Conservation (phyloP, 2,329 filamentous ascomycete species). For the Colletotrichum zoysiae region DNA sequence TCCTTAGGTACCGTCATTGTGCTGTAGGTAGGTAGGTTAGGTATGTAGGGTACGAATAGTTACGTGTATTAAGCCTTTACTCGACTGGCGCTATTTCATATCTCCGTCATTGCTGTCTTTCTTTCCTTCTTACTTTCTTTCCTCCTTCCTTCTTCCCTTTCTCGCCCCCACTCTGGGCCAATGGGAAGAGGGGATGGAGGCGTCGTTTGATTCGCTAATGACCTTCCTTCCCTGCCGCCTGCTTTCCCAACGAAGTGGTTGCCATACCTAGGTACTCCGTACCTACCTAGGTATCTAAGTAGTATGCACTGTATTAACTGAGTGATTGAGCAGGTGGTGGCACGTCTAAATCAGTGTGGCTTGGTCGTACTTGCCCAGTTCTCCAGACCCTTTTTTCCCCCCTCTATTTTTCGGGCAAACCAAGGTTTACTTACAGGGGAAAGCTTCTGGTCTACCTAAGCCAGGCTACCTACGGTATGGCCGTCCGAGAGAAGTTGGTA, state of each 20-base stretch:
- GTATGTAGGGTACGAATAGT: too few relatives aligned
- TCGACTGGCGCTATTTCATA: neutral
- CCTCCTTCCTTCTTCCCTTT: neutral
- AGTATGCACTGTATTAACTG: neutral
- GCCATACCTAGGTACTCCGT: too few relatives aligned
- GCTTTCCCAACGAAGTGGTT: neutral
- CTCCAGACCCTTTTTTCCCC: neutral
- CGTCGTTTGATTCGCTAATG: neutral
- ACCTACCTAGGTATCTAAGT: too few relatives aligned
- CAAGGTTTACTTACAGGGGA: neutral
- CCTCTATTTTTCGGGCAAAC: neutral
- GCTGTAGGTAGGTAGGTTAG: too few relatives aligned
- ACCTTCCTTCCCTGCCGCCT: neutral
- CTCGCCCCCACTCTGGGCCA: neutral
- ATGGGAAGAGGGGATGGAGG: neutral
- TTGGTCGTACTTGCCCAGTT: neutral
- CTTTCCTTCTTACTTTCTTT: neutral
- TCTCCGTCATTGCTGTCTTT: rapidly evolving
- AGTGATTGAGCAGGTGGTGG: neutral
- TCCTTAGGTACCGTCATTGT: too few relatives aligned
- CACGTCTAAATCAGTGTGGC: neutral
- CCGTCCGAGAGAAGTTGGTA: conserved; percentile 11
- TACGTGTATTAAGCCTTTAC: too few relatives aligned
- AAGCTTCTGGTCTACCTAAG: neutral
- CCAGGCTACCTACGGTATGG: neutral